Evolutionary conservation across 2,329 filamentous ascomycete genomes (phyloP).

Genomic region (Leptoxyphium fumago): DNA sequence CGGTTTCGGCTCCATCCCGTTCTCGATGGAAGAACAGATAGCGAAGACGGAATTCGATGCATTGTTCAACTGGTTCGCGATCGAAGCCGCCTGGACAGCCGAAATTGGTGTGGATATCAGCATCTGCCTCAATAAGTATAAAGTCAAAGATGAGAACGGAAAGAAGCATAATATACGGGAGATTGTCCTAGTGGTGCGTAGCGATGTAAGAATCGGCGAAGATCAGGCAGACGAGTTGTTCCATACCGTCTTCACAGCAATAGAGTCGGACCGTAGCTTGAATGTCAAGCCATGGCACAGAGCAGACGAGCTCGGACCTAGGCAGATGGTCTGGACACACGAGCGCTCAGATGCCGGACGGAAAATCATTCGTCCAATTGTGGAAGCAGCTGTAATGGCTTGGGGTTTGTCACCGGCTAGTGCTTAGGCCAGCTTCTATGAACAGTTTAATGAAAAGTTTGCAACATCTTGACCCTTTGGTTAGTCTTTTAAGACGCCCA

Average conservation of each 20-base stretch:
- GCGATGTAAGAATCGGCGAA: constrained; percentile 30
- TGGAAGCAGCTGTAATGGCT: constrained; percentile 28
- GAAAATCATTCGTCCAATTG: constrained; percentile 31
- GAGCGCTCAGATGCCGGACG: constrained; percentile 23
- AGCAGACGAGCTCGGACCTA: constrained; percentile 24
- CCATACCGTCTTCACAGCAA: constrained; percentile 24
- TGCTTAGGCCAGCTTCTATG: background rate
- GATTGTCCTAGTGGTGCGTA: constrained; percentile 30
- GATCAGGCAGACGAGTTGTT: constrained; percentile 30
- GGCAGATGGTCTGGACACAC: constrained; percentile 35
- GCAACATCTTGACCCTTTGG: no score
- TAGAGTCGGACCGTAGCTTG: constrained; percentile 25
- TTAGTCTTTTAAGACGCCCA: background rate
- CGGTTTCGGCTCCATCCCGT: constrained; percentile 32
- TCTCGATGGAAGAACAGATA: constrained; percentile 32
- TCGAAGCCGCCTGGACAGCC: constrained; percentile 35
- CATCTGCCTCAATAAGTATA: constrained; percentile 33
- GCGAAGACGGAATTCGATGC: constrained; percentile 31
- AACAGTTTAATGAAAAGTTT: no score
- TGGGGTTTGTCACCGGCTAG: constrained; percentile 20
- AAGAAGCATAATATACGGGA: constrained; percentile 33
- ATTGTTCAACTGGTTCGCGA: constrained; percentile 35
- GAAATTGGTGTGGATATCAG: constrained; percentile 30
- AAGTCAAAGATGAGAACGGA: constrained; percentile 22
- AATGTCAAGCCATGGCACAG: constrained; percentile 30